Evolutionary conservation across 148 eudicot genomes (phyloP), one percentile per base, ranked within the genome.

Genomic region (Vaccinium macrocarpon): DNA sequence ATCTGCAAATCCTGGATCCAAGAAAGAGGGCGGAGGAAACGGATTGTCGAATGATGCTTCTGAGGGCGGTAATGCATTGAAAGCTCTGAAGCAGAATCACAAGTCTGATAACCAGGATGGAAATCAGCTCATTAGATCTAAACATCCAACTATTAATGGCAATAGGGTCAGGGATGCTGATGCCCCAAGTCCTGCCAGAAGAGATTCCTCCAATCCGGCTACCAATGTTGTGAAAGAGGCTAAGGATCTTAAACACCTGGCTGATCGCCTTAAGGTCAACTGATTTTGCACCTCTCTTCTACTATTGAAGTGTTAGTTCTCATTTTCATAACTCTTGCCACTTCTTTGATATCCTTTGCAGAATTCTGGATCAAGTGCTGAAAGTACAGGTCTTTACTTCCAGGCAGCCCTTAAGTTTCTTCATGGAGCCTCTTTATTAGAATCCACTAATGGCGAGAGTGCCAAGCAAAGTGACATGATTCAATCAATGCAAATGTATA

Each of bases 381-480:
- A 95, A 64, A 91, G 94, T 84, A 92, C 91, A 38, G 91, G 91
- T 38, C 77, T 88, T 78, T 97, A 97, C 86, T 93, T 97, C 85
- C 92, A 97, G 84, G 98, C 99, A 66, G 93, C 93, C 38, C 92
- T 97, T 64, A 97, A 95, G 85, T 97, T 95, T 91, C 99, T 97
- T 68, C 91, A 97, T 87, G 97, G 92, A 82, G 99, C 99, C 82
- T 93, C 95, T 75, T 83, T 97, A 78, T 82, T 97, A 80, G 99
- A 97, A 90, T 91, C 93, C 64, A 83, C 88, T 84, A 90, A 89
- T 84, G 84, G 87, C 18, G 99, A 97, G 88, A 92, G 84, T 85
- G 64, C 89, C 55, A 95, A 90, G 86, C 92, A 90, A 71, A 90
- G 88, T 50, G 99, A 95, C 25, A 83, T 93, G 84, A 85, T 85